phyloP scores from a whole-genome alignment of 208 protist genomes.

The Trichomonas vaginalis region DNA sequence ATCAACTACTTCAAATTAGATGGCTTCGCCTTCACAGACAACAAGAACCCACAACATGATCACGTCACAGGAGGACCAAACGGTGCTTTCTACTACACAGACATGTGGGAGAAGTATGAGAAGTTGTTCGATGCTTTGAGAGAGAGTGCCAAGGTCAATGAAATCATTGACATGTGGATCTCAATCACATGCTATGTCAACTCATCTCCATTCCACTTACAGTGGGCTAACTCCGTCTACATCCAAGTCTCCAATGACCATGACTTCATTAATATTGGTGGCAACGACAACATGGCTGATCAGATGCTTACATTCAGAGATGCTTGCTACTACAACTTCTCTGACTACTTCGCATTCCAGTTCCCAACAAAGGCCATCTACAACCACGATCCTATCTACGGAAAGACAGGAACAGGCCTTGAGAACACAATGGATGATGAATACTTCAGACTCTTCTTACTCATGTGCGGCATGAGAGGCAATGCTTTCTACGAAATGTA shows the following conservation, averaged over 20 bases:
- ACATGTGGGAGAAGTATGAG: neutral
- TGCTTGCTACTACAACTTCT: neutral
- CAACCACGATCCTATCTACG: slow-evolving; percentile 1
- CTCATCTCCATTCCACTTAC: neutral
- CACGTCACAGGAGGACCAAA: neutral
- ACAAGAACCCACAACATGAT: neutral
- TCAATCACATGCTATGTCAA: neutral
- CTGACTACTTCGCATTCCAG: neutral
- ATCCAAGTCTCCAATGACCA: neutral
- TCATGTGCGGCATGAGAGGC: neutral
- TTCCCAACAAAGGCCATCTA: neutral
- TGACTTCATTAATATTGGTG: neutral
- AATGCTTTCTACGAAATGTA: neutral
- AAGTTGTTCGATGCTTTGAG: neutral
- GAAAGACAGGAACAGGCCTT: neutral
- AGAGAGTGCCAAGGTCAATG: neutral
- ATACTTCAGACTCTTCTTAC: neutral
- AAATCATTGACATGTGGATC: neutral
- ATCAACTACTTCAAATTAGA: slow-evolving; percentile 8
- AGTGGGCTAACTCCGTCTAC: neutral
- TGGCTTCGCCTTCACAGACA: neutral
- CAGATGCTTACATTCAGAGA: slow-evolving; percentile 1
- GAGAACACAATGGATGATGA: neutral
- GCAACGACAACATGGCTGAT: neutral
- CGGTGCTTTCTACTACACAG: neutral